Evolutionary conservation across 768 basidiomycete species (phyloP), one percentile per base, ranked within the genome.

Genomic region (Pleurotus citrinopileatus): DNA sequence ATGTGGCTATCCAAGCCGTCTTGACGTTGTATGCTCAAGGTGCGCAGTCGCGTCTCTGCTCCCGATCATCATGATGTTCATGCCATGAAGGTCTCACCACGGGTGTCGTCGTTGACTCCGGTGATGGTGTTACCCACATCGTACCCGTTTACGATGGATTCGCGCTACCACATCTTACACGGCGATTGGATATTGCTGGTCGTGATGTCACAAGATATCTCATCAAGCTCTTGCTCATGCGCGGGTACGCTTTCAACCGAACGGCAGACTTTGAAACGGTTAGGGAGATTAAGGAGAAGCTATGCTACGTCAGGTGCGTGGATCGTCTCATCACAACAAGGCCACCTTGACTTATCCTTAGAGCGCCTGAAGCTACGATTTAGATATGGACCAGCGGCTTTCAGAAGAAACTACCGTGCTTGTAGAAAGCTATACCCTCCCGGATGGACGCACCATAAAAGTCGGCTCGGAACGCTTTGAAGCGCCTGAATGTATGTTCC

Each of bases 241-340:
- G 96, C n/a, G 97, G 97, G n/a, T 98, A 99, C 69, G 97, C 97
- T 1, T 98, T 99, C 81, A 98, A 99, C 73, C 86, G 97, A 36
- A 99, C 97, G 2, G 97, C 97, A 23, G 97, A 99, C 73, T 99
- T 99, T 63, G 97, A 99, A 76, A 99, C 97, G 2, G 97, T 99
- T 19, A 76, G 96, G 27, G 93, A 97, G 69, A 98, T 99, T 74
- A 99, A 99, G 73, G 97, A 99, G 78, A 97, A 95, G 69, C 71
- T 98, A 42, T 99, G 97, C 73, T 99, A 98, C 66, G 91, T 97
- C 64, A 96, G 91, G 92, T 94, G 7, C 38, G 38, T 59, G 46
- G n/a, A 80, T 56, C 23, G 9, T 17, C 17, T 44, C 53, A 29
- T 40, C 44, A 36, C 43, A 6, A 13, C 27, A 36, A 29, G 25